Base-by-base conservation (phyloP, 2,329 filamentous ascomycete genomes). In the Apiospora arundinis region DNA sequence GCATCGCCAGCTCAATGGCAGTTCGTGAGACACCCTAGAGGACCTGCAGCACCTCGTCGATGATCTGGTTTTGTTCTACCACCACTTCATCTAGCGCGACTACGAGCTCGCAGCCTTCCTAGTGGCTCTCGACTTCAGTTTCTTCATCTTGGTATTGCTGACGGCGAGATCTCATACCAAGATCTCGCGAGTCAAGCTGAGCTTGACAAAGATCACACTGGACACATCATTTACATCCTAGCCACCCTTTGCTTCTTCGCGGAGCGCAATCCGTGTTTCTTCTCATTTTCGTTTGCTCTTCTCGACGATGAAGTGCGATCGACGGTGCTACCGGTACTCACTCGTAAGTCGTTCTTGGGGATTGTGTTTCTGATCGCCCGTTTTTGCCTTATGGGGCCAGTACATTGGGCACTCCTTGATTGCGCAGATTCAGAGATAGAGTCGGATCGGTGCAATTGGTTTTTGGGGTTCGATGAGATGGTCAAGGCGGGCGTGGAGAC, bases 401-500 rank as follows among this genome's bases (percentile, higher is more conserved):
- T 32, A 45, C 4, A 45, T 45, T 18, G 14, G 42, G 42, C 42
- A 45, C 14, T 45, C 12, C 14, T 45, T 8, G 42, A 5, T 45
- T 45, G 42, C 42, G 16, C 9, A 45, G 16, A 16, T 16, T 16
- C 9, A 14, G 42, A 12, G 42, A 45, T 45, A 12, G 16, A 14
- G 42, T 45, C 12, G 9, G 40, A 66, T n/a, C 63, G 37, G 63
- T 23, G 63, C 42, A 23, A 9, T 28, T 66, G 32, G 23, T 66
- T 44, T n/a, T 18, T n/a, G n/a, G 37, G 37, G 63, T 25, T 66
- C 42, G 63, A 67, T 44, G 37, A 44, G 63, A 42, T 42, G 37
- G 37, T 45, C 63, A 44, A 16, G 63, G 63, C 63, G 42, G 63
- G 18, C 63, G 42, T 28, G 37, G 37, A 23, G 63, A 45, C 63